Evolutionary conservation across 495 filamentous ascomycete genomes (phyloP), one percentile per base, ranked within the genome.

Genomic region (Hypoxylon subgilvum): DNA sequence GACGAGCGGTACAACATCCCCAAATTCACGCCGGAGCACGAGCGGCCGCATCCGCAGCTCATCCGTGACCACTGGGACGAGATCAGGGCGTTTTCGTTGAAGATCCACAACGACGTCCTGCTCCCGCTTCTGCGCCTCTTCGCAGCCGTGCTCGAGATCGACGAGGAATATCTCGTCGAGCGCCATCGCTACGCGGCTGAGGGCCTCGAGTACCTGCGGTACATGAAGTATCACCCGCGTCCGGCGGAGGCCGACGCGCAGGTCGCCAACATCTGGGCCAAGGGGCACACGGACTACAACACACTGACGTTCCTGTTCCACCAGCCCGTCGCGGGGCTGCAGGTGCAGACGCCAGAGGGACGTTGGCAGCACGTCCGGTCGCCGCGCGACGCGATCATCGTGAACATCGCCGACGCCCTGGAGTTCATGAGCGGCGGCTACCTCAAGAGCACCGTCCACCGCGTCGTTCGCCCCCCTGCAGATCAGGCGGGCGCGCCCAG

Each of bases 1-100:
- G 72, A 76, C 17, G 81, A 85, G 65, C 72, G 76, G 6, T 83
- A 79, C 63, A 84, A 85, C 52, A 76, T 85, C 40, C 74, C 76
- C 12, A 85, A 85, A 50, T 80, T 79, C 62, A 77, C 73, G 2
- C 72, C 74, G 0, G 70, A 76, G 13, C 65, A 75, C 44, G 74
- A 76, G 35, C 65, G 74, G 0, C 49, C 63, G 3, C 79, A 81
- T 28, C 79, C 79, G 0, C 66, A 69, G 4, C 60, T 83, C 7
- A 69, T 82, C 36, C 45, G 61, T 7, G 51, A 65, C 0, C 65
- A 79, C 55, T 67, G 61, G 19, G 48, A 69, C 0, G 72, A 79
- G 28, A 83, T 85, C 46, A 74, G 78, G 43, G 42, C 57, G 4
- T 84, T 85, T 57, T 70, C 69, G 14, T 68, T 71, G 8, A 70